These are phyloP conservation scores for Achlya hypogyna DNA, from an alignment of 352 stramenopile genomes.

Conservation along the genomic window DNA sequence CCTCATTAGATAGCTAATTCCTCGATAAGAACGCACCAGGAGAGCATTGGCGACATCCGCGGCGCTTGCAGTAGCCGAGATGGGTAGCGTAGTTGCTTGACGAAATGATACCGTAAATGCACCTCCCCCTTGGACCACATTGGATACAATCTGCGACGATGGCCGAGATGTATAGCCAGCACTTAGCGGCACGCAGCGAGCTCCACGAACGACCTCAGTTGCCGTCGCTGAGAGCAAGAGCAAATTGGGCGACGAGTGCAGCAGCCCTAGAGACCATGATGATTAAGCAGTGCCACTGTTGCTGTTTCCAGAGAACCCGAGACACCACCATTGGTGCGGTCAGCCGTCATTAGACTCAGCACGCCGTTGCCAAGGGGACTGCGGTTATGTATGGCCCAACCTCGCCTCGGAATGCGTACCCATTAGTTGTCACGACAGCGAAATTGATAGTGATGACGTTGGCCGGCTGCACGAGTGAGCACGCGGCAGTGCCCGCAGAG, in stretches of 20 bases:
- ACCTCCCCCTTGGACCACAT: slow-evolving; percentile 36
- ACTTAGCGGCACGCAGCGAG: slow-evolving; percentile 40
- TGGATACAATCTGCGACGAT: slow-evolving; percentile 33
- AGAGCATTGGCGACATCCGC: slow-evolving; percentile 21
- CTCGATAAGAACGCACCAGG: neutral
- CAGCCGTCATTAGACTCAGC: slow-evolving; percentile 34
- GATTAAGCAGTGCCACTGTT: neutral
- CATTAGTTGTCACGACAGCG: slow-evolving; percentile 40
- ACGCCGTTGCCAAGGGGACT: slow-evolving; percentile 40
- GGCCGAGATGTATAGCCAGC: slow-evolving; percentile 37
- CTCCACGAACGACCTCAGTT: slow-evolving; percentile 42
- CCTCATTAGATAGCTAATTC: neutral
- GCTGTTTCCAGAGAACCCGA: neutral
- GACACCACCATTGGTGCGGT: slow-evolving; percentile 40
- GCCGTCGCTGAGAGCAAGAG: slow-evolving; percentile 44
- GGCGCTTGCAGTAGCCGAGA: slow-evolving; percentile 37
- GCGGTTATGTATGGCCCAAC: neutral
- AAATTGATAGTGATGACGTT: slow-evolving; percentile 56
- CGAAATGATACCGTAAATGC: slow-evolving; percentile 51
- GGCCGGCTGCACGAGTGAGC: slow-evolving; percentile 28
- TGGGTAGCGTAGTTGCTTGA: slow-evolving; percentile 50
- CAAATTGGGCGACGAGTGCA: slow-evolving; percentile 29
- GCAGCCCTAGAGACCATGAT: slow-evolving; percentile 1
- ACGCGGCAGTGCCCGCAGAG: slow-evolving; percentile 29
- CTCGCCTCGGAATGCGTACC: neutral